These are phyloP conservation scores for Sindora glabra DNA, from an alignment of 306 rosid species.

Conservation along the genomic window DNA sequence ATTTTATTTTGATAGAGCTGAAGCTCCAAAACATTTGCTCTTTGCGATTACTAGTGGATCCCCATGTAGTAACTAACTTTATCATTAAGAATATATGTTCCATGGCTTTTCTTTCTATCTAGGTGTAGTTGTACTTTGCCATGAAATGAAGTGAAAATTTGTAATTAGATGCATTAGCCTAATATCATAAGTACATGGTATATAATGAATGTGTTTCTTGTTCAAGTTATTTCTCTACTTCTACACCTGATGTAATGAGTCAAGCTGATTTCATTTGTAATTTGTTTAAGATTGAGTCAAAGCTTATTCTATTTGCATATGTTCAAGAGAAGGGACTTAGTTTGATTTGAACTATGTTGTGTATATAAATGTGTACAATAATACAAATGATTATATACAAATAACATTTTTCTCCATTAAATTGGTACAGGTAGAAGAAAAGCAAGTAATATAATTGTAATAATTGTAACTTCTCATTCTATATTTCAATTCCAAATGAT, in stretches of 20 bases:
- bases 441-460: not conserved
- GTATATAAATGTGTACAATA: too few relatives aligned
- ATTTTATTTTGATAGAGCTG: constrained; percentile 85
- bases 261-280: too few relatives aligned
- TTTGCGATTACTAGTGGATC: constrained; percentile 60
- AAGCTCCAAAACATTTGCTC: constrained; percentile 68
- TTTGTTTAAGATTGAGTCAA: too few relatives aligned
- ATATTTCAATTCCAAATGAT: constrained; percentile 6
- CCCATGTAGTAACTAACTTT: constrained; percentile 44
- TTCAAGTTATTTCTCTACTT: too few relatives aligned
- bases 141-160: not conserved
- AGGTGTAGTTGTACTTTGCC: not conserved
- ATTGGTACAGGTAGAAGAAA: not conserved
- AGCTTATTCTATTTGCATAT: too few relatives aligned
- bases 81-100: constrained; percentile 37
- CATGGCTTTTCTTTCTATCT: constrained; percentile 35
- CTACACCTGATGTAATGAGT: too few relatives aligned
- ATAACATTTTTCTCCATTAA: not conserved
- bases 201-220: not conserved
- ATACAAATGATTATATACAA: too few relatives aligned
- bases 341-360: too few relatives aligned
- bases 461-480: not conserved
- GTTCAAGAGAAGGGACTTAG: too few relatives aligned
- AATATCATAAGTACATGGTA: not conserved
- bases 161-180: not conserved